These are phyloP conservation scores for Porphyrellus cyaneotinctus DNA, from an alignment of 768 basidiomycete species.

Conservation along the genomic window DNA sequence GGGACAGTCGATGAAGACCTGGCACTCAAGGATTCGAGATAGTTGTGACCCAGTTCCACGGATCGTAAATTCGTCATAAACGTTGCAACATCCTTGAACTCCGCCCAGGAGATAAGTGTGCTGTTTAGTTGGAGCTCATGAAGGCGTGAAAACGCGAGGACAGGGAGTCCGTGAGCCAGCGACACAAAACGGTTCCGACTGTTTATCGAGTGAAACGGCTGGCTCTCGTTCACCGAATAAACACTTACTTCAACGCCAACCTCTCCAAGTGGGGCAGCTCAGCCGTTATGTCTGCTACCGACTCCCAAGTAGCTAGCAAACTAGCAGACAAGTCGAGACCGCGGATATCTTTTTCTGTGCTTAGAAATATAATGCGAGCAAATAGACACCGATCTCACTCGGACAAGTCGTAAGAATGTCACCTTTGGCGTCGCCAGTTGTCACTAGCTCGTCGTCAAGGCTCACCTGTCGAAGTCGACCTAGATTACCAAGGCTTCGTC, in stretches of 20 bases:
- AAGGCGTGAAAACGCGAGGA: slow-evolving; percentile 46
- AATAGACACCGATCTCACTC: slow-evolving; percentile 44
- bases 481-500: slow-evolving; percentile 63
- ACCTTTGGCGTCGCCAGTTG: slow-evolving; percentile 46
- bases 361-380: slow-evolving; percentile 12
- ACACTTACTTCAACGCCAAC: slow-evolving; percentile 74
- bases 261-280: slow-evolving; percentile 61
- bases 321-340: slow-evolving; percentile 78
- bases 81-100: slow-evolving; percentile 48
- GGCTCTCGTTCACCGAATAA: slow-evolving; percentile 7
- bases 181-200: slow-evolving; percentile 67
- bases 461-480: slow-evolving; percentile 73
- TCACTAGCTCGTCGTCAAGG: slow-evolving; percentile 65
- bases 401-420: slow-evolving; percentile 57
- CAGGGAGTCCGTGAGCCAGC: slow-evolving; percentile 32
- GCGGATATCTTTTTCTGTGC: slow-evolving; percentile 52
- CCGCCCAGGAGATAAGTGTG: slow-evolving; percentile 69
- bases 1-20: slow-evolving; percentile 13
- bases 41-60: slow-evolving; percentile 73
- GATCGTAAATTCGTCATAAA: slow-evolving; percentile 51
- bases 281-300: slow-evolving; percentile 55
- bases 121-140: slow-evolving; percentile 70
- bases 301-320: slow-evolving; percentile 69
- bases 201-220: slow-evolving; percentile 17
- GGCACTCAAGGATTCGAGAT: slow-evolving; percentile 36